These are phyloP conservation scores for Leccinum disarticulatum DNA, from an alignment of 768 basidiomycete species.

Conservation along the genomic window DNA sequence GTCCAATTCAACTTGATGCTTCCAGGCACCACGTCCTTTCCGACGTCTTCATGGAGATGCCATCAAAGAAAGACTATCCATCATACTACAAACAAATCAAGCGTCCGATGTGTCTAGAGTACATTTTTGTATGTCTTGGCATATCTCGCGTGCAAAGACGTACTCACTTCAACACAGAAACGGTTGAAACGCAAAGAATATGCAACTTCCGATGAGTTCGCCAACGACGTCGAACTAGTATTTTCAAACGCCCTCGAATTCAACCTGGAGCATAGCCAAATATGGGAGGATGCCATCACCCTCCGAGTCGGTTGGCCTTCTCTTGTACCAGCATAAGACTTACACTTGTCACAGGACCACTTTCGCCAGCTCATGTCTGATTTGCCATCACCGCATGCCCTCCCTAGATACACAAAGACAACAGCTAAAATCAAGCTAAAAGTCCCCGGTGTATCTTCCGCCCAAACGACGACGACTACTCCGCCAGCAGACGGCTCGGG, in stretches of 20 bases:
- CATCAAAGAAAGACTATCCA: conserved; percentile 76
- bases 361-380: conserved; percentile 79
- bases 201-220: conserved; percentile 62
- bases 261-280: conserved; percentile 81
- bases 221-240: conserved; percentile 84
- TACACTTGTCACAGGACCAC: conserved; percentile 49
- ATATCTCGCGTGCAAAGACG: neutral
- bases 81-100: conserved; percentile 79
- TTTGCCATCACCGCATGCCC: conserved; percentile 63
- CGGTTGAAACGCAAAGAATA: conserved; percentile 82
- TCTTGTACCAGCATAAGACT: conserved; percentile 7
- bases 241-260: conserved; percentile 88
- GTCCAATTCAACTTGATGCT: neutral
- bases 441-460: conserved; percentile 43
- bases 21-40: conserved; percentile 66
- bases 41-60: conserved; percentile 81
- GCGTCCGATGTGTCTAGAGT: conserved; percentile 74
- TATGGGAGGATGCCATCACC: conserved; percentile 75
- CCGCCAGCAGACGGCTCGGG: conserved; percentile 13
- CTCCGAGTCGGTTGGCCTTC: conserved; percentile 52
- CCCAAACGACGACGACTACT: conserved; percentile 14
- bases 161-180: conserved; percentile 50
- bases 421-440: conserved; percentile 72
- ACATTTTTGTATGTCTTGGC: conserved; percentile 62
- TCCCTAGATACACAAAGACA: conserved; percentile 61